Conservation (phyloP, 306 rosid species). For the Trifolium repens region DNA sequence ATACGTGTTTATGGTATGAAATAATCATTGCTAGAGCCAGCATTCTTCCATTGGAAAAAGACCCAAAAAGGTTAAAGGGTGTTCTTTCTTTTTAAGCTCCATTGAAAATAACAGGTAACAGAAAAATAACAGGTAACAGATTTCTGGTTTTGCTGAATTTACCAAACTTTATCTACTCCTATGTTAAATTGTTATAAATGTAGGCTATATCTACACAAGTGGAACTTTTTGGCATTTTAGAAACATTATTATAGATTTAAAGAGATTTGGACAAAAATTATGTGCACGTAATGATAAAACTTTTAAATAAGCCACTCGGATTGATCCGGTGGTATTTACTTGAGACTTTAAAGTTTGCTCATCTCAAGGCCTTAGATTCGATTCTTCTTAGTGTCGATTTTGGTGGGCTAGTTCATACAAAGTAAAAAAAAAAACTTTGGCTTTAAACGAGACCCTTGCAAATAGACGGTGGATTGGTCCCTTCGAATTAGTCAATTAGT, state of each 20-base stretch:
- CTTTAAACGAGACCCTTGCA: too few species aligned
- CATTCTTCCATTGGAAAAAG: slow-evolving; percentile 26
- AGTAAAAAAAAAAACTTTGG: too few species aligned
- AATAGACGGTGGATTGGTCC: too few species aligned
- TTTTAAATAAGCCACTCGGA: too few species aligned
- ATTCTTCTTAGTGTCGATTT: too few species aligned
- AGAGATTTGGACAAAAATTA: background rate
- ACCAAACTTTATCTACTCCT: slow-evolving; percentile 9
- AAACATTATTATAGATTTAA: slow-evolving; percentile 8
- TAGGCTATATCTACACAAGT: background rate
- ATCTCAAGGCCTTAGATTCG: too few species aligned
- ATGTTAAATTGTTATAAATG: slow-evolving; percentile 27
- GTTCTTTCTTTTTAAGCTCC: slow-evolving; percentile 20
- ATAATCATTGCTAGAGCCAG: slow-evolving; percentile 22
- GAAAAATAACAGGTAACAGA: slow-evolving; percentile 33
- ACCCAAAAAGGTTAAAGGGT: slow-evolving; percentile 22
- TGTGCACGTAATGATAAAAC: background rate
- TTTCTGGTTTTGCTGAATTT: slow-evolving; percentile 10
- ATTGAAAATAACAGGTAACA: slow-evolving; percentile 17
- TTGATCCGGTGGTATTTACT: too few species aligned
- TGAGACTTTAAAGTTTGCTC: too few species aligned
- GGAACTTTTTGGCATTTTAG: slow-evolving; percentile 24
- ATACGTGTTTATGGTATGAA: slow-evolving; percentile 34
- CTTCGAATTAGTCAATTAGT: too few species aligned
- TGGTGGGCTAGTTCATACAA: too few species aligned